A percentile compares a stretch with the other conserved stretches of the same genome.
Evolutionary conservation across 2,329 filamentous ascomycete species (phyloP).

Genomic region (Pseudocercospora fuligena): DNA sequence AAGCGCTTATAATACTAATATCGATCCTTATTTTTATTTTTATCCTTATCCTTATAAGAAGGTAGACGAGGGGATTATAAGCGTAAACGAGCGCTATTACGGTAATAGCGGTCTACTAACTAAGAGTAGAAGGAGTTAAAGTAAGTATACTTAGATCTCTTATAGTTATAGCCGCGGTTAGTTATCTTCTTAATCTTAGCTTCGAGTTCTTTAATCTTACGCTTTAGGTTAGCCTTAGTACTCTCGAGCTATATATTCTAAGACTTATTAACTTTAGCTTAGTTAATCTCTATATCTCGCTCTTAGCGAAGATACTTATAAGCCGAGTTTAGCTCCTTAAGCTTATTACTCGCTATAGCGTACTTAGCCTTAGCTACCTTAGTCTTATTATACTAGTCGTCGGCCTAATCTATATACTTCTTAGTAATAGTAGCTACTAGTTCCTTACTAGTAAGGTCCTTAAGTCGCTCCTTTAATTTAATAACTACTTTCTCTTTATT

Average conservation of each 20-base stretch:
- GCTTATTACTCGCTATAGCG: background rate
- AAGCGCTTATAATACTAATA: too few species aligned
- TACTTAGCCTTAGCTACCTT: background rate
- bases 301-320: background rate
- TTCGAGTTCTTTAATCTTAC: background rate
- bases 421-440: background rate
- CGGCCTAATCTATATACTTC: background rate
- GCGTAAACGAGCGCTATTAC: too few species aligned
- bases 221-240: background rate
- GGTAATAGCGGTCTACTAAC: too few species aligned
- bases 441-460: background rate
- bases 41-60: too few species aligned
- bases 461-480: background rate
- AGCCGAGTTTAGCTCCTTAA: too few species aligned
- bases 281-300: background rate
- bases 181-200: background rate
- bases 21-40: too few species aligned
- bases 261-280: background rate
- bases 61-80: too few species aligned
- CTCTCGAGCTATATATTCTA: background rate
- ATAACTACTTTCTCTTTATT: background rate
- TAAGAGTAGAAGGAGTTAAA: background rate
- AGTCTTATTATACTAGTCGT: background rate
- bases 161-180: background rate
- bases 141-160: background rate